Base-by-base conservation (phyloP, 495 filamentous ascomycete species). In the Talaromyces stipitatus region DNA sequence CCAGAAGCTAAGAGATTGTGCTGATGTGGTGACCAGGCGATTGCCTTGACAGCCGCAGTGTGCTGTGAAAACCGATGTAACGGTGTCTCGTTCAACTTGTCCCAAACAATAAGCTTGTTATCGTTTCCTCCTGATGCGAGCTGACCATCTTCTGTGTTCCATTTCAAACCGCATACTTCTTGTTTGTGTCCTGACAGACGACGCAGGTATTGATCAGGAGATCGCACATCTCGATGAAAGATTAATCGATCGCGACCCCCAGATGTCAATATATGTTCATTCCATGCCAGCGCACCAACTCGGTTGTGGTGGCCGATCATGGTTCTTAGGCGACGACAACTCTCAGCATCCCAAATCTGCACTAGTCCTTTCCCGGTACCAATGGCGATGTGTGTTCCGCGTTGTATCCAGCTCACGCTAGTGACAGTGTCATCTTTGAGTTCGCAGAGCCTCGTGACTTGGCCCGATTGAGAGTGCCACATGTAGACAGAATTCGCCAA, bases 1-100 rank as follows among this genome's bases (percentile, higher is more conserved):
- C 94, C 94, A 9, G 90, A 95, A n/a, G 94, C 95, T 20, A 98
- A 82, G 1, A 97, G 83, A 47, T 91, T 88, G 43, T 87, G 87
- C 61, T 97, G 94, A 69, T 98, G 94, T 18, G 94, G 94, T 24
- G 90, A 96, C 94, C 94, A 98, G n/a, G 94, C 88, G 60, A 98
- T 96, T 9, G 94, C 94, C 68, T 98, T 98, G 50, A 98, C 94
- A 7, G 94, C 94, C 4, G 94, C 94, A 22, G 83, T 91, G 67
- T 98, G 94, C 51, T 96, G 90, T 16, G 85, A 86, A 64, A 96
- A 97, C 57, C 92, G 92, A 76, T 87, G 96, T 5, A 92, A 77
- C 3, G 94, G 94, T 6, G 89, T 86, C 57, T 91, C 87, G 30
- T 81, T 87, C 53, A 96, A 74, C 65, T 92, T 92, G 69, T 98